phyloP scores from a whole-genome alignment of 139 green algal species.

The Chlamydomonas asymmetrica region DNA sequence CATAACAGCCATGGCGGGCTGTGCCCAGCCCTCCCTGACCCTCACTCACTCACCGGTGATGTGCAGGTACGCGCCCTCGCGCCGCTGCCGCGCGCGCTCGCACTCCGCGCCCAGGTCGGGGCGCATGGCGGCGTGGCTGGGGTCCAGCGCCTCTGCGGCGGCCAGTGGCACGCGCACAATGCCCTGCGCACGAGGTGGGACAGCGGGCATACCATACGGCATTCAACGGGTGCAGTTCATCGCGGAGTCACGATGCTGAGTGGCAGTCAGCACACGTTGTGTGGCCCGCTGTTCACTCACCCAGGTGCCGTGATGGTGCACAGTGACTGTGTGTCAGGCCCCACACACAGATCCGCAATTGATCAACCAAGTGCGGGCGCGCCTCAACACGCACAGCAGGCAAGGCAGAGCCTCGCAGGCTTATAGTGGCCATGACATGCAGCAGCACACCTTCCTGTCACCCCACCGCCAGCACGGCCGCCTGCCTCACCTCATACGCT shows the following conservation, averaged over 20 bases:
- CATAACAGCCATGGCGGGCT: background rate
- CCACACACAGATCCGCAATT: too few species aligned
- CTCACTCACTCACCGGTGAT: conserved; percentile 41
- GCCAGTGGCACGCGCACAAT: conserved; percentile 50
- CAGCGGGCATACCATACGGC: background rate
- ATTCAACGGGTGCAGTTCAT: too few species aligned
- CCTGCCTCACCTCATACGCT: conserved; percentile 57
- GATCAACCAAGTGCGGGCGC: too few species aligned
- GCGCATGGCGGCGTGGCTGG: conserved; percentile 46
- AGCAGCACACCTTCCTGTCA: background rate
- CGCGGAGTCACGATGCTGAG: too few species aligned
- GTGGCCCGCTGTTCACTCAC: background rate
- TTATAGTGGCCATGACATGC: too few species aligned
- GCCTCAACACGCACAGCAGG: too few species aligned
- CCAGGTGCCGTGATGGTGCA: background rate
- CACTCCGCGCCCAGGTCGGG: conserved; percentile 41
- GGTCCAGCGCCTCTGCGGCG: conserved; percentile 70
- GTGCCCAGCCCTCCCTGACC: conserved; percentile 48
- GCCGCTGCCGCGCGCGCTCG: conserved; percentile 45
- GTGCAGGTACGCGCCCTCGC: conserved; percentile 58
- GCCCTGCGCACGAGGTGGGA: conserved; percentile 36
- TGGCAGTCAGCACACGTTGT: too few species aligned
- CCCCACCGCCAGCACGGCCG: too few species aligned
- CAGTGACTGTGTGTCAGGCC: too few species aligned
- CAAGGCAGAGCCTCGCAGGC: too few species aligned